A percentile compares a stretch with the other conserved stretches of the same genome.
Conservation (phyloP, 805 yeast genomes). For the Clavispora vitiphila region DNA sequence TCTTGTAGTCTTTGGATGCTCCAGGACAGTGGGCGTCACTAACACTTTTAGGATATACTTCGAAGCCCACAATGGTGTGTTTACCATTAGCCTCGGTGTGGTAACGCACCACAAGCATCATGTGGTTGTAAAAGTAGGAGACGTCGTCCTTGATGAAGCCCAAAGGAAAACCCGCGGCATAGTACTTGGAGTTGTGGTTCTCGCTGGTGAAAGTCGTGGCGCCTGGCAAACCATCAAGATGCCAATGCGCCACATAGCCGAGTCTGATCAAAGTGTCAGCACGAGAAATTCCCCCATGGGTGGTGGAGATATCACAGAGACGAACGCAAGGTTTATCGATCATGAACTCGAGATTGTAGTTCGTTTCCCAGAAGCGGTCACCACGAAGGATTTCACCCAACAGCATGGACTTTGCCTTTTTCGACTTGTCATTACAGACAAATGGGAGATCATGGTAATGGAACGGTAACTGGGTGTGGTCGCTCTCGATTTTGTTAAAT, state of each 20-base stretch:
- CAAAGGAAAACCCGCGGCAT: conserved; percentile 81
- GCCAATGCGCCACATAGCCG: conserved; percentile 80
- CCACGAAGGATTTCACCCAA: conserved; percentile 77
- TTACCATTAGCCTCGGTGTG: conserved; percentile 40
- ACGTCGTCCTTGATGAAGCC: conserved; percentile 61
- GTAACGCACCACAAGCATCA: conserved; percentile 73
- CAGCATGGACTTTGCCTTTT: conserved; percentile 53
- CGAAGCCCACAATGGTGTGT: conserved; percentile 78
- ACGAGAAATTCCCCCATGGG: conserved; percentile 44
- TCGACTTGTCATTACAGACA: conserved; percentile 62
- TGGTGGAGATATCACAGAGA: conserved; percentile 63
- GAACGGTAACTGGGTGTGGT: conserved; percentile 69
- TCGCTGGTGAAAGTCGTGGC: conserved; percentile 73
- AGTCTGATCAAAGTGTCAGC: conserved; percentile 60
- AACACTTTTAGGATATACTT: conserved; percentile 82
- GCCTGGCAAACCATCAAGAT: conserved; percentile 78
- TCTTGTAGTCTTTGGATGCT: conserved; percentile 53
- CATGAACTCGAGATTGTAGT: conserved; percentile 59
- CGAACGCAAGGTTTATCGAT: conserved; percentile 61
- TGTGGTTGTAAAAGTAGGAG: conserved; percentile 70
- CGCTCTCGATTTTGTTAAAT: conserved; percentile 77
- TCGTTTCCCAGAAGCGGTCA: conserved; percentile 73
- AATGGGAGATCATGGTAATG: conserved; percentile 75
- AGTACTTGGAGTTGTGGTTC: conserved; percentile 58
- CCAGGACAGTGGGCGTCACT: conserved; percentile 69